These are phyloP conservation scores for Chlorociboria aeruginascens DNA, from an alignment of 495 filamentous ascomycete genomes.

Conservation along the genomic window DNA sequence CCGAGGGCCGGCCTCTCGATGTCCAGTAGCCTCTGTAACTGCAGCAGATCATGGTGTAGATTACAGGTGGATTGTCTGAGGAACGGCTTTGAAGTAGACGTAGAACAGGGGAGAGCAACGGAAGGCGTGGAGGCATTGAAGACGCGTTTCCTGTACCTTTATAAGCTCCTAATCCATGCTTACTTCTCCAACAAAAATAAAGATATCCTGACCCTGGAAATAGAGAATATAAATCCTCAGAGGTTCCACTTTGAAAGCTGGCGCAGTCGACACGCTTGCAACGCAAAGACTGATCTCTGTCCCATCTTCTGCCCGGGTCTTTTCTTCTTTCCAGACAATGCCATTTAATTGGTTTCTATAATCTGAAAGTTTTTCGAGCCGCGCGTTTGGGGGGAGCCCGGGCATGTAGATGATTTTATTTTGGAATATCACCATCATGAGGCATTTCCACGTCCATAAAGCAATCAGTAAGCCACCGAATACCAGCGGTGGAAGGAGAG, in stretches of 20 bases:
- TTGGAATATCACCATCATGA: conserved; percentile 70
- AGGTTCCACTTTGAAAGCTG: conserved; percentile 9
- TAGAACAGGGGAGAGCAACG: conserved; percentile 48
- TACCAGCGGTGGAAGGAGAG: conserved; percentile 51
- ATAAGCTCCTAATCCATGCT: background rate
- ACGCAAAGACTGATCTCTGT: conserved; percentile 47
- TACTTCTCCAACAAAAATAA: background rate
- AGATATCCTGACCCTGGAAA: conserved; percentile 38
- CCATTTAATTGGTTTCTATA: conserved; percentile 45
- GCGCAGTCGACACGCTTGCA: conserved; percentile 23
- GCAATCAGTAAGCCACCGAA: conserved; percentile 53
- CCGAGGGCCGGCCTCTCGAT: conserved; percentile 54
- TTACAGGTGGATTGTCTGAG: conserved; percentile 8
- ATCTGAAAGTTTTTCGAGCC: conserved; percentile 45
- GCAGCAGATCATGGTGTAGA: conserved; percentile 49
- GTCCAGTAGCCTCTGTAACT: conserved; percentile 77
- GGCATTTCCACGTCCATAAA: conserved; percentile 69
- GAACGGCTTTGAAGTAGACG: conserved; percentile 1
- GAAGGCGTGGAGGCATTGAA: conserved; percentile 57
- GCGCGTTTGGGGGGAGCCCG: conserved; percentile 48
- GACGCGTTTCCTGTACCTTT: conserved; percentile 44
- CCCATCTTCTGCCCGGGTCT: conserved; percentile 42
- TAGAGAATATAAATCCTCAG: conserved; percentile 36
- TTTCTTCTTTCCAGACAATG: conserved; percentile 51
- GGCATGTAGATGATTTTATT: conserved; percentile 82